A percentile compares a stretch with the other conserved stretches of the same genome.
These are phyloP conservation scores for Suillus cothurnatus DNA, from an alignment of 768 basidiomycete genomes.

Conservation along the genomic window DNA sequence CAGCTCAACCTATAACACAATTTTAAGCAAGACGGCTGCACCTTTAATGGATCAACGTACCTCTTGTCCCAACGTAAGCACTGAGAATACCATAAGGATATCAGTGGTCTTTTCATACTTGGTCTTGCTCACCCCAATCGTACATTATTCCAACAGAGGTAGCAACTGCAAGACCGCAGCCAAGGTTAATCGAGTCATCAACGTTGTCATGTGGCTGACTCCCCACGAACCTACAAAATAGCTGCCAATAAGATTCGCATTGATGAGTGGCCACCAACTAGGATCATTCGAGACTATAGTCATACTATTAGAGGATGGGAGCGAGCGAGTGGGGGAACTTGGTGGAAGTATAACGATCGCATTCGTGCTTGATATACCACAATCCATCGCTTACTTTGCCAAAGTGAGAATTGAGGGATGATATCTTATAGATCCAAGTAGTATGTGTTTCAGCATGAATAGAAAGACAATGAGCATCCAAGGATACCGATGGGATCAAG, in stretches of 20 bases:
- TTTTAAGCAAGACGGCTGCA: background rate
- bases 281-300: background rate
- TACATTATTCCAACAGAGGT: background rate
- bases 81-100: background rate
- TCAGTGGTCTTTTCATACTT: background rate
- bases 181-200: background rate
- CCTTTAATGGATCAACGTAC: background rate
- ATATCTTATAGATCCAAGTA: no score
- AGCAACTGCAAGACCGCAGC: background rate
- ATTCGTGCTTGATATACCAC: background rate
- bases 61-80: background rate
- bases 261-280: background rate
- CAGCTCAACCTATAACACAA: background rate
- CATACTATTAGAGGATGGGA: background rate
- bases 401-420: background rate
- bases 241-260: background rate
- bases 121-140: background rate
- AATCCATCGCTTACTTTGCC: background rate
- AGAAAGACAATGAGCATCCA: no score
- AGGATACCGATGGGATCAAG: no score
- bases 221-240: background rate
- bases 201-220: background rate
- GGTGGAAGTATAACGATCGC: background rate
- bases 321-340: background rate
- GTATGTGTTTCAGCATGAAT: no score